Base-by-base conservation (phyloP, 495 filamentous ascomycete genomes). In the Penicillium steckii region DNA sequence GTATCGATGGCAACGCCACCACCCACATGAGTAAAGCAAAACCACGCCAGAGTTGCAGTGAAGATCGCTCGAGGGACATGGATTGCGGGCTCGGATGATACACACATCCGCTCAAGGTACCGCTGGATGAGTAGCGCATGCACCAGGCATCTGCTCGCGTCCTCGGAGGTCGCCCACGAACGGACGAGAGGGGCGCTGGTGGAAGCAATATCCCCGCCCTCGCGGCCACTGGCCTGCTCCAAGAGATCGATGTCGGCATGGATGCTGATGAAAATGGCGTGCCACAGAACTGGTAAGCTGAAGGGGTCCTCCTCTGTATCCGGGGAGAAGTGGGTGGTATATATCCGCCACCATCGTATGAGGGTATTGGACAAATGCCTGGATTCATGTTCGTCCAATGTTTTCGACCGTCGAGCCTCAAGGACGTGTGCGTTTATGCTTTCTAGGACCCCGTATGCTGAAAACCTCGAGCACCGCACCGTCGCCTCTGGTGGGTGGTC, bases 201-300 rank as follows among this genome's bases (percentile, higher is more conserved):
- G 0, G 24, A 18, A 10, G 42, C 37, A 12, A 37, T 10, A n/a
- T 25, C 4, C 7, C 48, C 41, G 9, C 67, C 67, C 40, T 68
- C 52, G 15, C 67, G 60, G 3, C 67, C 67, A 5, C 59, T 49
- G 7, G 61, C 58, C 27, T 57, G 58, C 41, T 70, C 67, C 4
- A 74, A 51, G 4, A 68, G 48, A 35, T 71, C 59, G 13, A 68
- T 60, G 46, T 72, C 62, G 8, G 56, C 53, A 51, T 67, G 68
- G 0, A 72, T 45, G 15, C 45, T 53, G 43, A 72, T 69, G 52
- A 66, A 72, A 3, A 65, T 53, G 1, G 59, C 55, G 30, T 74
- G 71, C 71, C 71, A 74, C 19, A 74, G 57, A 13, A 72, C 60
- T 22, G 60, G 59, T 7, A 74, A 57, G 48, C 55, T 57, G 26